Conservation (phyloP, 805 yeast genomes). For the Candida qinlingensis region DNA sequence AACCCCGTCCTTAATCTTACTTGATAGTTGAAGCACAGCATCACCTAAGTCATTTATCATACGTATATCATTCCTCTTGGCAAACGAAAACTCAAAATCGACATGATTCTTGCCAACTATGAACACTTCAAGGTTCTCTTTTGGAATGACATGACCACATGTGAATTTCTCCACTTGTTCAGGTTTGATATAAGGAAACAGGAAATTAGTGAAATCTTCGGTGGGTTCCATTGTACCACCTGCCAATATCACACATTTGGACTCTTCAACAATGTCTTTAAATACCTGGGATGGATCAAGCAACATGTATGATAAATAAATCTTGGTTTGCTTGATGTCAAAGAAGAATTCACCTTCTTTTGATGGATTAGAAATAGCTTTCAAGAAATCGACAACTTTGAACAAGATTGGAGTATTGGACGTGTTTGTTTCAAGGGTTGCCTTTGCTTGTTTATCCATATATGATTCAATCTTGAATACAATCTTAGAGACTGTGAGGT, state of each 20-base stretch:
- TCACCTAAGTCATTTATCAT: constrained; percentile 50
- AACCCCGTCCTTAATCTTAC: constrained; percentile 61
- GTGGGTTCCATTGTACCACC: constrained; percentile 97
- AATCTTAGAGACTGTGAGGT: constrained; percentile 62
- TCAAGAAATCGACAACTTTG: constrained; percentile 59
- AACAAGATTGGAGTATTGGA: constrained; percentile 48
- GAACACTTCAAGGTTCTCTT: constrained; percentile 56
- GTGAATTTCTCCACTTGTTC: constrained; percentile 46
- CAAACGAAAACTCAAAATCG: constrained; percentile 63
- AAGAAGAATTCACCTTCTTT: constrained; percentile 76
- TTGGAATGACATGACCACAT: constrained; percentile 84
- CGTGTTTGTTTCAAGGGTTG: constrained; percentile 6
- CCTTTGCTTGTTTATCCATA: constrained; percentile 31
- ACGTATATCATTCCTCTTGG: constrained; percentile 42
- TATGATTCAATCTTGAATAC: constrained; percentile 82
- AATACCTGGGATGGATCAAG: constrained; percentile 76
- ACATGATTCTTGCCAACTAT: constrained; percentile 33
- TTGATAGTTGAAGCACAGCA: constrained; percentile 37
- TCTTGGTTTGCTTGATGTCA: constrained; percentile 32
- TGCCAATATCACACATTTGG: constrained; percentile 70
- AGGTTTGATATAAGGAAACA: constrained; percentile 54
- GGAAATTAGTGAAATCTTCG: constrained; percentile 57
- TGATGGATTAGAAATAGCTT: constrained; percentile 65
- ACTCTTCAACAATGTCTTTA: constrained; percentile 54
- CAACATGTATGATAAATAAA: constrained; percentile 58